Percentiles rank a stretch among this genome's conserved stretches.
These are phyloP conservation scores for Mycena leptocephala DNA, from an alignment of 768 basidiomycete genomes.

Conservation along the genomic window DNA sequence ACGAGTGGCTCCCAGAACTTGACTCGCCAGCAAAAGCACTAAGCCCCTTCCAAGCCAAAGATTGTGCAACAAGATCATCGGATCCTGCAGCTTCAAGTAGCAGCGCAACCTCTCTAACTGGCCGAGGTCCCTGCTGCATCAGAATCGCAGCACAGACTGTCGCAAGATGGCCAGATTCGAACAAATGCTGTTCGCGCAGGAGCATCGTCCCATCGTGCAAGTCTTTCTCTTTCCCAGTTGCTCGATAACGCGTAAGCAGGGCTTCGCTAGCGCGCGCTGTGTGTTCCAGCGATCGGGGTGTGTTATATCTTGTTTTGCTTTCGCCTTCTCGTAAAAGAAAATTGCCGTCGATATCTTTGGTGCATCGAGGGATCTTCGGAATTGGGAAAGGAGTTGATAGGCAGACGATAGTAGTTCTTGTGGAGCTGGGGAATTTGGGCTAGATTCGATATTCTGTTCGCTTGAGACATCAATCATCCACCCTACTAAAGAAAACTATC, in stretches of 20 bases:
- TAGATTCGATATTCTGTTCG: constrained; percentile 5
- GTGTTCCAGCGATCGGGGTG: constrained; percentile 10
- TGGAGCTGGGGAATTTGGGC: background rate
- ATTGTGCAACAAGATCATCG: background rate
- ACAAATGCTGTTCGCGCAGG: constrained; percentile 16
- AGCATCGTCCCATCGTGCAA: constrained; percentile 10
- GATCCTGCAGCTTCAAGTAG: constrained; percentile 11
- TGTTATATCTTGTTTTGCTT: constrained; percentile 8
- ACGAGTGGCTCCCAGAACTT: background rate
- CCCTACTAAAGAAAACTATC: background rate
- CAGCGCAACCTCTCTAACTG: constrained; percentile 3
- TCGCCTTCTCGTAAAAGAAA: constrained; percentile 11
- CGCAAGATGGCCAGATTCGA: constrained; percentile 2
- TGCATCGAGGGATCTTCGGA: constrained; percentile 9
- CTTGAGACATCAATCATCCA: constrained; percentile 4
- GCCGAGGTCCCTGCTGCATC: constrained; percentile 8
- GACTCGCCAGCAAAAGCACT: background rate
- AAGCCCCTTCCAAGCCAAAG: constrained; percentile 17
- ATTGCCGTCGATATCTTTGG: constrained; percentile 12
- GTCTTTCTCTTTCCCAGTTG: constrained; percentile 13
- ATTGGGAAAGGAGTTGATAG: constrained; percentile 9
- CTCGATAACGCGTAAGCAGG: constrained; percentile 7
- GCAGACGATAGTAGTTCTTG: constrained; percentile 8
- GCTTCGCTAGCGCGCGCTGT: constrained; percentile 9
- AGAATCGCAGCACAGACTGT: constrained; percentile 12